Evolutionary conservation across 495 filamentous ascomycete species (phyloP).

Genomic region (Xanthoparmelia taractica): DNA sequence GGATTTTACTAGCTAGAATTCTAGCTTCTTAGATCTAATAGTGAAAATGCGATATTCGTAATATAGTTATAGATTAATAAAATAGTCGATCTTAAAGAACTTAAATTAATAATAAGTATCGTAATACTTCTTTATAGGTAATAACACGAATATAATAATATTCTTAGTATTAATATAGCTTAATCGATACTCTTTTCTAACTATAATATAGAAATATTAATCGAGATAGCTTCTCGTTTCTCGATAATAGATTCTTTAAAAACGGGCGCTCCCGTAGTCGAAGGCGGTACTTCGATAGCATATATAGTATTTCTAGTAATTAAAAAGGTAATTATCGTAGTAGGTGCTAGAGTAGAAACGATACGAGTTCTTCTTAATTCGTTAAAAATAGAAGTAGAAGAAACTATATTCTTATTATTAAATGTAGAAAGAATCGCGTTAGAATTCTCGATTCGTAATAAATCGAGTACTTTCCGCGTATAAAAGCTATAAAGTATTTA

Average conservation of each 20-base stretch:
- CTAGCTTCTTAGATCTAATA: background rate
- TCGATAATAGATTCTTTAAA: too few relatives aligned
- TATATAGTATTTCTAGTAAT: too few relatives aligned
- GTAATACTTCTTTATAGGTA: background rate
- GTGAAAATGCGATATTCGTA: background rate
- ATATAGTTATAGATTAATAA: background rate
- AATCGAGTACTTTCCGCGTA: background rate
- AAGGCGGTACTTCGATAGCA: too few relatives aligned
- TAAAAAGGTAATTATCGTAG: too few relatives aligned
- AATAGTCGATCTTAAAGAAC: background rate
- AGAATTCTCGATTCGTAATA: background rate
- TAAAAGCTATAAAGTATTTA: background rate
- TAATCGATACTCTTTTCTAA: background rate
- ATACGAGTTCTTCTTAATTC: too few relatives aligned
- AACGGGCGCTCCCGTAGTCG: too few relatives aligned
- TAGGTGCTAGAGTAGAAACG: too few relatives aligned
- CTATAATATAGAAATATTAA: background rate
- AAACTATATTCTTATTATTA: too few relatives aligned
- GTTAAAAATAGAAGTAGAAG: too few relatives aligned
- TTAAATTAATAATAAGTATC: background rate
- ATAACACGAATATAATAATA: background rate
- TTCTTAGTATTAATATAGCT: background rate
- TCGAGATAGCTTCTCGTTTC: too few relatives aligned
- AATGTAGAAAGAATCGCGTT: too few relatives aligned
- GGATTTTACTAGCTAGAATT: background rate